Conservation (phyloP, 176 grass and related monocot genomes). For the Poa pratensis region DNA sequence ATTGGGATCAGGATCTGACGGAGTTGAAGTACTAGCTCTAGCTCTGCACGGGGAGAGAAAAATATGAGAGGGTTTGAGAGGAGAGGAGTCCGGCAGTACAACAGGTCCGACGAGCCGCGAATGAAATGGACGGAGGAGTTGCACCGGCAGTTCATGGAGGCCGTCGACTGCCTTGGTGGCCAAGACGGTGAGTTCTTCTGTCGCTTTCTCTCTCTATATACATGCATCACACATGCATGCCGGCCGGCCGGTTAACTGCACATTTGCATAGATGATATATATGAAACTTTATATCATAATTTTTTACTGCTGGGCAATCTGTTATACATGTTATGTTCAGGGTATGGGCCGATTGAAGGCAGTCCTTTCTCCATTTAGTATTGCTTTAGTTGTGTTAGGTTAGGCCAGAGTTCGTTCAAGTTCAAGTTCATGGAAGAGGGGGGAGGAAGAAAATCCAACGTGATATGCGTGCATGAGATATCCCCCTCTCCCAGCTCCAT, state of each 20-base stretch:
- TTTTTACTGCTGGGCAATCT: background rate
- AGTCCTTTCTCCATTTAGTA: background rate
- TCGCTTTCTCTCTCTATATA: background rate
- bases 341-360: background rate
- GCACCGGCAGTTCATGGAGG: slow-evolving; percentile 72
- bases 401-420: background rate
- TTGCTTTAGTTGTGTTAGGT: background rate
- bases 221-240: background rate
- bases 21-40: slow-evolving; percentile 24
- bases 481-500: background rate
- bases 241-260: background rate
- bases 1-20: background rate
- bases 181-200: slow-evolving; percentile 41
- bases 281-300: background rate
- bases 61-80: slow-evolving; percentile 66
- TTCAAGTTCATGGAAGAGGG: background rate
- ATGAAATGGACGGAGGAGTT: slow-evolving; percentile 93
- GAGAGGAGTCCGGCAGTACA: slow-evolving; percentile 84
- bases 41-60: background rate
- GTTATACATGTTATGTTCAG: background rate
- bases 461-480: slow-evolving; percentile 29
- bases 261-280: background rate
- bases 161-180: slow-evolving; percentile 79
- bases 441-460: background rate
- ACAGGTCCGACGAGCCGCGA: slow-evolving; percentile 73